phyloP scores from a whole-genome alignment of 495 filamentous ascomycete species.

The Aspergillus affinis region DNA sequence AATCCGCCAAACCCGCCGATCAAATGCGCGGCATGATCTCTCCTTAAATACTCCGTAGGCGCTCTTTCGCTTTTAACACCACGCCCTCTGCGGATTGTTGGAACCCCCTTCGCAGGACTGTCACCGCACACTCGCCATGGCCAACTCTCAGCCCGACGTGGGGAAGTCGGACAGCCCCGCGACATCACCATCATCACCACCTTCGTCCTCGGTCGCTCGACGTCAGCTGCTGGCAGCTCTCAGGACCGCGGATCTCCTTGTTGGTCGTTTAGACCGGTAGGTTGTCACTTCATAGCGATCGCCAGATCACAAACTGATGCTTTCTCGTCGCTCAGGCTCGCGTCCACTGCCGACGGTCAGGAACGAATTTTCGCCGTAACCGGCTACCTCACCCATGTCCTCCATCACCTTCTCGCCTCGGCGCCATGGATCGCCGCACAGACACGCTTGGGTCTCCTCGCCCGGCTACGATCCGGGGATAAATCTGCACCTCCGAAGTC shows the following conservation, averaged over 20 bases:
- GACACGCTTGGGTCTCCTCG: constrained; percentile 36
- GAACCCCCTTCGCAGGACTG: background rate
- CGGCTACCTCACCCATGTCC: constrained; percentile 39
- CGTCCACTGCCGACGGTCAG: constrained; percentile 36
- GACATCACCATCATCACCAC: constrained; percentile 19
- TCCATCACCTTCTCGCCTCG: constrained; percentile 43
- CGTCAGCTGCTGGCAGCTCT: constrained; percentile 34
- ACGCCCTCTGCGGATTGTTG: background rate
- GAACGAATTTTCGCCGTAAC: constrained; percentile 38
- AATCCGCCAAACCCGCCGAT: background rate
- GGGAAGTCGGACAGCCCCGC: constrained; percentile 28
- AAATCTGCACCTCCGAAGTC: constrained; percentile 15
- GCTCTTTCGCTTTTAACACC: background rate
- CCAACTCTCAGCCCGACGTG: constrained; percentile 21
- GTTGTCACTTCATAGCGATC: constrained; percentile 6
- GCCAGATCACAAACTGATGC: background rate
- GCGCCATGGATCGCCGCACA: constrained; percentile 39
- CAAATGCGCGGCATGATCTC: constrained; percentile 13
- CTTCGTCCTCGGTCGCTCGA: constrained; percentile 17
- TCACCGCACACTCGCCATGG: constrained; percentile 7
- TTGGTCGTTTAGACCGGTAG: constrained; percentile 41
- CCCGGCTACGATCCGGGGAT: constrained; percentile 35
- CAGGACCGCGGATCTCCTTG: constrained; percentile 33
- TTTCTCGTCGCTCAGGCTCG: constrained; percentile 21
- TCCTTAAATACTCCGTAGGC: constrained; percentile 5